phyloP scores from a whole-genome alignment of 2,329 filamentous ascomycete genomes.

The Pyricularia pennisetigena region DNA sequence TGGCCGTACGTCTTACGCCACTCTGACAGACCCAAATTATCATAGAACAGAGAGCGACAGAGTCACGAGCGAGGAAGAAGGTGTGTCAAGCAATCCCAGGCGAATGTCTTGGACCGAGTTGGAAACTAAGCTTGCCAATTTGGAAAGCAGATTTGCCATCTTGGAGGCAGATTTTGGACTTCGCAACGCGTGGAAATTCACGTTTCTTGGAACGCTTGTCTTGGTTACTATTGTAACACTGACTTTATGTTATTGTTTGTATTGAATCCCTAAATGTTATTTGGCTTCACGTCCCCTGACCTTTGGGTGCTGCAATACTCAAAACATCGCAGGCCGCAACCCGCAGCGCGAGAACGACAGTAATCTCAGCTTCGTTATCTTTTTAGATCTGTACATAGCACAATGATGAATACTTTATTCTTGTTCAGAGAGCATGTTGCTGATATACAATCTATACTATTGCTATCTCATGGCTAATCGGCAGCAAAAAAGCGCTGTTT shows the following conservation, averaged over 20 bases:
- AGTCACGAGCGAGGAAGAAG: background rate
- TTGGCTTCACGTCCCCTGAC: too few species aligned
- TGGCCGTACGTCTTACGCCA: too few species aligned
- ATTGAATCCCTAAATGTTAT: background rate
- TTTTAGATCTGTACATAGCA: too few species aligned
- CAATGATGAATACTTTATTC: background rate
- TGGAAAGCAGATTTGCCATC: background rate
- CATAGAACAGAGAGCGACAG: background rate
- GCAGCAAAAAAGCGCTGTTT: background rate
- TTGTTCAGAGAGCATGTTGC: background rate
- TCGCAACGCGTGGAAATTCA: too few species aligned
- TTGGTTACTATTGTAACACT: background rate
- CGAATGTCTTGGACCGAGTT: background rate
- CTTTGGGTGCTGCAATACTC: too few species aligned
- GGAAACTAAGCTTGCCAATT: background rate
- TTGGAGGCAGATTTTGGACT: too few species aligned
- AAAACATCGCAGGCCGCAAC: too few species aligned
- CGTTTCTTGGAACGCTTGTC: background rate
- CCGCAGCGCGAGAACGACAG: too few species aligned
- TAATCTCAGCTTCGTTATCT: too few species aligned
- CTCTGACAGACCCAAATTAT: too few species aligned
- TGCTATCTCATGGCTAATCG: background rate
- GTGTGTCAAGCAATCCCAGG: background rate
- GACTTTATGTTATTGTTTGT: background rate
- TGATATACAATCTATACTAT: background rate